A percentile compares a stretch with the other conserved stretches of the same genome.
Evolutionary conservation across 345 rosid species (phyloP).

Genomic region (Eucalyptus regnans): DNA sequence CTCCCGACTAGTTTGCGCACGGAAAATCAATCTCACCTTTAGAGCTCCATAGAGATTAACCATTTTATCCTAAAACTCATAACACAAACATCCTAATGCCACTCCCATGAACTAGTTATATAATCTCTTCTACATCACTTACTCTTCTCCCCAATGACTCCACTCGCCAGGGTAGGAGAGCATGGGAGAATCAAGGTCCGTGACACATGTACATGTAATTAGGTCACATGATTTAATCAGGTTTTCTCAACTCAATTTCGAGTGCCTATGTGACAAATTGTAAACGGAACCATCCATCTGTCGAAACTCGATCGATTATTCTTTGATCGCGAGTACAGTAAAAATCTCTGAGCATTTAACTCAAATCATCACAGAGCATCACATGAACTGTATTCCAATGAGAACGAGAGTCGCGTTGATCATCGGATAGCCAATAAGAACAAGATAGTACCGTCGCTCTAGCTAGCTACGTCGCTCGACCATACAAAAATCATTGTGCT

Average conservation of each 20-base stretch:
- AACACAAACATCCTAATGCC: too few relatives aligned
- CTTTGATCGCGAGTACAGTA: not conserved
- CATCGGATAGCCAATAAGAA: not conserved
- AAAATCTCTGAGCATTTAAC: not conserved
- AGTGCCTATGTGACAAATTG: not conserved
- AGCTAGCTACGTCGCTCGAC: not conserved
- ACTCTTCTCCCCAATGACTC: too few relatives aligned
- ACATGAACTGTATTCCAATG: not conserved
- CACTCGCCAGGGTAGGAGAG: not conserved
- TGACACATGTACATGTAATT: not conserved
- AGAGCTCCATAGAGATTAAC: accelerated
- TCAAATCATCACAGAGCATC: not conserved
- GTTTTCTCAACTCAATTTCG: not conserved
- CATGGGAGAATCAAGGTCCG: not conserved
- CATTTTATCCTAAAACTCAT: not conserved
- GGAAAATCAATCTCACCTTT: accelerated
- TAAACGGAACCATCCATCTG: not conserved
- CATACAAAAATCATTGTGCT: not conserved
- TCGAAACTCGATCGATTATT: not conserved
- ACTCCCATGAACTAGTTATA: not conserved
- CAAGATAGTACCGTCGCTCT: not conserved
- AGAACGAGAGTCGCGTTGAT: not conserved
- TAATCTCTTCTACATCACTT: not conserved
- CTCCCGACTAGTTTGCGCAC: accelerated
- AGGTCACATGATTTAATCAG: not conserved